Conservation (phyloP, 208 protist genomes). For the Herpetomonas muscarum region DNA sequence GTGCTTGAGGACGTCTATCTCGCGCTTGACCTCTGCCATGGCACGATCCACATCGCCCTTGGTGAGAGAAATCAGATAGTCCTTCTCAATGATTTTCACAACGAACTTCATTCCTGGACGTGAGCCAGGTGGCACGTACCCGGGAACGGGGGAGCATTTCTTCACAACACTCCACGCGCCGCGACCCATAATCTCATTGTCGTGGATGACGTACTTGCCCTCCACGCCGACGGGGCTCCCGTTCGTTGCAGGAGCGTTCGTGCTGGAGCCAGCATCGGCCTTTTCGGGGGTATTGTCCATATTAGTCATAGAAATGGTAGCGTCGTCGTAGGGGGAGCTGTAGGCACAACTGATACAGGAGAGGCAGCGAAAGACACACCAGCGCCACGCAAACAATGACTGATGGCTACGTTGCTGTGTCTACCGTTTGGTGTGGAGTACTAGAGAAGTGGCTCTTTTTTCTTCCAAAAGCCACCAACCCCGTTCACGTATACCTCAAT, state of each 20-base stretch:
- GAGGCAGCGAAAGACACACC: too few species aligned
- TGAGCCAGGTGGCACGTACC: conserved; percentile 71
- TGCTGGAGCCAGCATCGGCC: neutral
- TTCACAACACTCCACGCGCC: conserved; percentile 90
- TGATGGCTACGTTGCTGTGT: too few species aligned
- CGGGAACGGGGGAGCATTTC: conserved; percentile 58
- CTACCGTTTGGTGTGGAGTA: too few species aligned
- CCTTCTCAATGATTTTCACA: conserved; percentile 90
- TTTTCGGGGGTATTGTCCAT: conserved; percentile 1
- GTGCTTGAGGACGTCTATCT: conserved; percentile 86
- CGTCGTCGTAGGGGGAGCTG: too few species aligned
- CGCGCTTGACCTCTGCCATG: conserved; percentile 86
- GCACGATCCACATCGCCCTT: conserved; percentile 84
- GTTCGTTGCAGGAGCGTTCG: too few species aligned
- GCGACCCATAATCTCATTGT: conserved; percentile 73
- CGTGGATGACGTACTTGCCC: conserved; percentile 76
- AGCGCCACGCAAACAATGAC: too few species aligned
- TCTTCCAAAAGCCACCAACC: too few species aligned
- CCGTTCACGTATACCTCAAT: too few species aligned
- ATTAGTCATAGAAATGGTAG: conserved; percentile 3
- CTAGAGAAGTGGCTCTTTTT: too few species aligned
- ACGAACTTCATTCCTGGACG: conserved; percentile 78
- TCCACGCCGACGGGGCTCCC: conserved; percentile 27
- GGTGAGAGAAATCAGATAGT: conserved; percentile 80
- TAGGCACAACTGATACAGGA: too few species aligned